Conservation (phyloP, 176 grass and related monocot species). For the Eleusine coracana region DNA sequence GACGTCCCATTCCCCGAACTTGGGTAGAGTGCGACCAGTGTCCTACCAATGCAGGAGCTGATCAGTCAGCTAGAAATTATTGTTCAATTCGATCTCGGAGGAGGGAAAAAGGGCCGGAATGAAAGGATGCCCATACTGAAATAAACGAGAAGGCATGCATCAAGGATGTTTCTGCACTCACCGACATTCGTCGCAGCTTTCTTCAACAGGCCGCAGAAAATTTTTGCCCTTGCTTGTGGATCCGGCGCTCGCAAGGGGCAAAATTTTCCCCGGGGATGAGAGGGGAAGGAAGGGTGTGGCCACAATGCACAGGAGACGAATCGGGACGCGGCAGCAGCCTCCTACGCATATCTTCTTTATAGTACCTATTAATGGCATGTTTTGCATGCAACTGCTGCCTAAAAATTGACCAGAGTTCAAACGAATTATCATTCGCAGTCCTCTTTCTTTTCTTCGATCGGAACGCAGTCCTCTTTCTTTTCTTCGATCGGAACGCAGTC, state of each 20-base stretch:
- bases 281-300: constrained; percentile 17
- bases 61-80: background rate
- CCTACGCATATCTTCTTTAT: constrained; percentile 30
- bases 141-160: background rate
- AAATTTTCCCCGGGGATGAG: constrained; percentile 44
- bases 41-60: constrained; percentile 31
- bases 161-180: constrained; percentile 29
- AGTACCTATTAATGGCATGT: constrained; percentile 18
- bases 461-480: background rate
- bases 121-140: too few relatives aligned
- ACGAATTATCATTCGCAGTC: background rate
- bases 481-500: too few relatives aligned
- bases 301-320: constrained; percentile 37
- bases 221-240: constrained; percentile 46
- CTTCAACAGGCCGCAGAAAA: constrained; percentile 32
- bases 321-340: constrained; percentile 10
- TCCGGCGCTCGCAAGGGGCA: constrained; percentile 32
- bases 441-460: too few relatives aligned
- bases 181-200: constrained; percentile 58
- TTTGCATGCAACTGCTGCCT: constrained; percentile 44
- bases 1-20: constrained; percentile 89
- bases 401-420: constrained; percentile 35
- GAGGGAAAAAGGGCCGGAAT: background rate
- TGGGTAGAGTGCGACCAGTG: constrained; percentile 68
- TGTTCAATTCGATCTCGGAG: too few relatives aligned